Conservation (phyloP, 768 basidiomycete species). For the Tephrocybe sp. region DNA sequence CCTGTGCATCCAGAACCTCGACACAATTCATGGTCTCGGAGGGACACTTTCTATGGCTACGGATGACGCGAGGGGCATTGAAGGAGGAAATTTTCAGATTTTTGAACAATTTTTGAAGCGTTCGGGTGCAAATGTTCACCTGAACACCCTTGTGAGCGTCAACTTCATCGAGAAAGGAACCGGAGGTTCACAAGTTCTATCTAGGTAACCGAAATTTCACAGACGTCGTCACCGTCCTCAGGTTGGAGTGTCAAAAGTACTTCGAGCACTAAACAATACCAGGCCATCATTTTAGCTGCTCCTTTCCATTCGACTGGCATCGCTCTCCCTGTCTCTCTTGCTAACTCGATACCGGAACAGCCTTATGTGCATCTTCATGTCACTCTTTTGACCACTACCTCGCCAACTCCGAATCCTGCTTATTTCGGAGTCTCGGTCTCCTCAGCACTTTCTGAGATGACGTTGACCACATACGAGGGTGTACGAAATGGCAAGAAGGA, state of each 20-base stretch:
- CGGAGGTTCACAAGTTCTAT: slow-evolving; percentile 22
- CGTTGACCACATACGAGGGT: slow-evolving; percentile 76
- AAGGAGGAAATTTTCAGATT: slow-evolving; percentile 82
- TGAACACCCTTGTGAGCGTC: slow-evolving; percentile 67
- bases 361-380: slow-evolving; percentile 87
- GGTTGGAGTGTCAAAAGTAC: slow-evolving; percentile 55
- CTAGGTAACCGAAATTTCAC: slow-evolving; percentile 55
- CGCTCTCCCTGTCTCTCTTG: slow-evolving; percentile 44
- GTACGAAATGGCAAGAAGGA: slow-evolving; percentile 49
- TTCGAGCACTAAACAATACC: slow-evolving; percentile 53
- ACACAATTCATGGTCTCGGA: slow-evolving; percentile 75
- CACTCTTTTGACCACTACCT: slow-evolving; percentile 82
- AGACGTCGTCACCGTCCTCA: slow-evolving; percentile 38
- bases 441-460: slow-evolving; percentile 52
- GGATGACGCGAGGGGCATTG: slow-evolving; percentile 59
- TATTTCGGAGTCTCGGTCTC: slow-evolving; percentile 64
- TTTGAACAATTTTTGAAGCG: slow-evolving; percentile 79
- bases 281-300: slow-evolving; percentile 81
- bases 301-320: slow-evolving; percentile 77
- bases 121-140: slow-evolving; percentile 66
- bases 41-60: slow-evolving; percentile 75
- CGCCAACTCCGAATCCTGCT: slow-evolving; percentile 53
- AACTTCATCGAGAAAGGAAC: not conserved
- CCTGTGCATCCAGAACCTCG: slow-evolving; percentile 48
- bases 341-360: slow-evolving; percentile 59